Percentiles rank a stretch among this genome's conserved stretches.
Conservation (phyloP, 768 basidiomycete genomes). For the Agaricus subrufescens region DNA sequence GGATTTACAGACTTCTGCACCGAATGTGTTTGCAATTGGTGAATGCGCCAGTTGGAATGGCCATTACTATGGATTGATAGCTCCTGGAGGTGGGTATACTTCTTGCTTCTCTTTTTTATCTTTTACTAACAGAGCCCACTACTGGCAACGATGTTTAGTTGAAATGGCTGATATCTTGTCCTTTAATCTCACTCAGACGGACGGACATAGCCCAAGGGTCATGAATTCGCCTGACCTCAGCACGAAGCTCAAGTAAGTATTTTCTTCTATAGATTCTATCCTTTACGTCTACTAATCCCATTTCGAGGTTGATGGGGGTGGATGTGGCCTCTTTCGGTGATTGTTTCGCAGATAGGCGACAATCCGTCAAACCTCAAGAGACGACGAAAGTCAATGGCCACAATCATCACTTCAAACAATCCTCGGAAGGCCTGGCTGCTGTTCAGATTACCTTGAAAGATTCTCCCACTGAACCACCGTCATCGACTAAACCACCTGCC, state of each 20-base stretch:
- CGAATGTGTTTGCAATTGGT: conserved; percentile 68
- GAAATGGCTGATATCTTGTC: conserved; percentile 75
- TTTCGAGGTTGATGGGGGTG: conserved; percentile 28
- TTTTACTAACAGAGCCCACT: neutral
- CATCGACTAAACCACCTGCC: neutral
- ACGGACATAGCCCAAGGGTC: conserved; percentile 23
- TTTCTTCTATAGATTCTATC: neutral
- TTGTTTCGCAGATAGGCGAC: conserved; percentile 56
- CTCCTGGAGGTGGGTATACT: conserved; percentile 45
- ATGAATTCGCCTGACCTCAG: conserved; percentile 64
- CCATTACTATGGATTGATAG: conserved; percentile 70
- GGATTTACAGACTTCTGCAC: conserved; percentile 47
- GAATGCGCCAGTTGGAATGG: conserved; percentile 70
- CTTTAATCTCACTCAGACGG: conserved; percentile 62
- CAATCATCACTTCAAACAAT: neutral
- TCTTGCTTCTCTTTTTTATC: conserved; percentile 4
- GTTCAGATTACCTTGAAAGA: neutral
- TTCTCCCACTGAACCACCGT: neutral
- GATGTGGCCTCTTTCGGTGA: conserved; percentile 69
- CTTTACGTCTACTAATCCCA: neutral
- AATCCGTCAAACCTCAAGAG: conserved; percentile 16
- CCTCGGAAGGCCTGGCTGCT: neutral
- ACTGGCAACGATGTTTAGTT: conserved; percentile 20
- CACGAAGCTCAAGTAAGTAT: conserved; percentile 53
- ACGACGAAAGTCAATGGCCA: neutral